Conservation (phyloP, 2,329 filamentous ascomycete genomes). For the Monosporascus sp. region DNA sequence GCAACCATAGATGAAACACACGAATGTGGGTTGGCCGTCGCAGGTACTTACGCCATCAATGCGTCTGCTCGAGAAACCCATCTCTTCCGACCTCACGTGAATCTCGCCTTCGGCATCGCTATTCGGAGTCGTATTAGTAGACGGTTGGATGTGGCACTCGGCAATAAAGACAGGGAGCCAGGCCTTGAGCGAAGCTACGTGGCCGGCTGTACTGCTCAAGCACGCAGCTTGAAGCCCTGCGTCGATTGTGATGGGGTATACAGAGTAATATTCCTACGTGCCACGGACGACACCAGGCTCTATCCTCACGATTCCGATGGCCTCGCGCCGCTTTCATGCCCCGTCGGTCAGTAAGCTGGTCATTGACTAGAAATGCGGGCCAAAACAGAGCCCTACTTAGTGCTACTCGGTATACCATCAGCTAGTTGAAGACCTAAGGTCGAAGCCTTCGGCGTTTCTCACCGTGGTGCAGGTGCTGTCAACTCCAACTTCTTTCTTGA, state of each 20-base stretch:
- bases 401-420: constrained; percentile 13
- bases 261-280: constrained; percentile 1
- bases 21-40: too few species aligned
- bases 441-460: background rate
- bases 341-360: constrained; percentile 4
- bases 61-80: background rate
- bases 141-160: background rate
- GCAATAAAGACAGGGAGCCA: background rate
- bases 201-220: constrained; percentile 1
- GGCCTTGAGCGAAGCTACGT: background rate
- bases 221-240: constrained; percentile 15
- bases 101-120: background rate
- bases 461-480: too few species aligned
- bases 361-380: constrained; percentile 4
- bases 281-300: background rate
- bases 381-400: constrained; percentile 6
- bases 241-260: constrained; percentile 20
- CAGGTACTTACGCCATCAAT: constrained; percentile 1
- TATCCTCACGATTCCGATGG: background rate
- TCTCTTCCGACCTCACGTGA: background rate
- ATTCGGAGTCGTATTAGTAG: background rate
- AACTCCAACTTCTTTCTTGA: too few species aligned
- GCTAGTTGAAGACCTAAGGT: background rate
- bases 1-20: background rate
- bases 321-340: background rate